Evolutionary conservation across 148 eudicot species (phyloP).

Genomic region (Mesembryanthemum crystallinum): DNA sequence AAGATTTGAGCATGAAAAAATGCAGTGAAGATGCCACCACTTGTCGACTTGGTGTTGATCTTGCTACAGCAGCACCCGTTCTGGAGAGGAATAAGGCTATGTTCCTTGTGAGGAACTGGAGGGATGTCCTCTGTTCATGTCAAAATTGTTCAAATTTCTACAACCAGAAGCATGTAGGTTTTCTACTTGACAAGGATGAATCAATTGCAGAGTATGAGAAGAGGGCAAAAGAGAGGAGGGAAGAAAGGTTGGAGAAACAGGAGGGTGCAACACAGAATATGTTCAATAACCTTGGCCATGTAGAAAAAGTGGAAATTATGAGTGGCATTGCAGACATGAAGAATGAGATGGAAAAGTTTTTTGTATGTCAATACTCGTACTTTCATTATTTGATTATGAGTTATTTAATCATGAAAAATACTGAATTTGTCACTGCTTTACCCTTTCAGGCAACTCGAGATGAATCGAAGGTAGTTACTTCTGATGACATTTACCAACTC

Average conservation of each 20-base stretch:
- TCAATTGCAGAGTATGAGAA: constrained; percentile 89
- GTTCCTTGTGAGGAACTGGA: constrained; percentile 78
- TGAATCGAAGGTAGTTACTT: constrained; percentile 64
- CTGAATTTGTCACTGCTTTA: constrained; percentile 3
- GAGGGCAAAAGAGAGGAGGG: constrained; percentile 76
- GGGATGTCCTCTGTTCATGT: constrained; percentile 70
- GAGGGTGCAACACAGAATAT: constrained; percentile 61
- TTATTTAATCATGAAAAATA: neutral
- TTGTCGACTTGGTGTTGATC: constrained; percentile 60
- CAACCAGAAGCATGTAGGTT: constrained; percentile 51
- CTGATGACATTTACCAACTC: constrained; percentile 71
- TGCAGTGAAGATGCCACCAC: constrained; percentile 32
- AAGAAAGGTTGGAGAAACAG: constrained; percentile 72
- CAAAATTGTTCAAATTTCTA: constrained; percentile 56
- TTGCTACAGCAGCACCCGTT: constrained; percentile 37
- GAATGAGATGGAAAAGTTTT: constrained; percentile 66
- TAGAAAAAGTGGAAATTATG: constrained; percentile 81
- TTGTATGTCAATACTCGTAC: constrained; percentile 45
- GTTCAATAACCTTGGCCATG: constrained; percentile 79
- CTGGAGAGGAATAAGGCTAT: constrained; percentile 44
- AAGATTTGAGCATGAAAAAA: constrained; percentile 23
- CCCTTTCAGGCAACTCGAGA: constrained; percentile 63
- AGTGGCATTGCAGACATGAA: constrained; percentile 90
- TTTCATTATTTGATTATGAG: neutral
- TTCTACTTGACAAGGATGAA: constrained; percentile 79